phyloP scores from a whole-genome alignment of 768 basidiomycete species.

The Fistulinella prunicolor region DNA sequence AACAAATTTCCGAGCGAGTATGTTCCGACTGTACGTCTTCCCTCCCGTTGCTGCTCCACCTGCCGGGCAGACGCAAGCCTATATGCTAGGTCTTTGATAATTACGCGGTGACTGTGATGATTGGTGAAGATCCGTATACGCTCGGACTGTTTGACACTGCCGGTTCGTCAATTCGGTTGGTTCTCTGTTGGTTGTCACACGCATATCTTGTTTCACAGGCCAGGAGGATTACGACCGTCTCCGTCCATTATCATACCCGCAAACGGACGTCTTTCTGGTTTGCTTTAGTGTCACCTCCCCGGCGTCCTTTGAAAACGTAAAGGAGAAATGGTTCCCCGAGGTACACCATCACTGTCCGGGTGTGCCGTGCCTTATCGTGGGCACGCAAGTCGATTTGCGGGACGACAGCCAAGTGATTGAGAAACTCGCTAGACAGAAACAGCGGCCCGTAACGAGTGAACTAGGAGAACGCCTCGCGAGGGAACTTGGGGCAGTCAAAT shows the following conservation, averaged over 20 bases:
- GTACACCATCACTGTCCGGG: slow-evolving; percentile 99
- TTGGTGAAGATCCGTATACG: slow-evolving; percentile 99
- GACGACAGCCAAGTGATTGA: slow-evolving; percentile 92
- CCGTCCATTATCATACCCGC: slow-evolving; percentile 97
- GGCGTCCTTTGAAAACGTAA: slow-evolving; percentile 99
- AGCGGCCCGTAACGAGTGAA: slow-evolving; percentile 84
- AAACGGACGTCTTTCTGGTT: slow-evolving; percentile 99
- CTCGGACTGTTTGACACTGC: slow-evolving; percentile 98
- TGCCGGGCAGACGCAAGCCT: slow-evolving; percentile 17
- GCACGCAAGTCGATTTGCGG: slow-evolving; percentile 96
- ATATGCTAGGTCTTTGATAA: slow-evolving; percentile 82
- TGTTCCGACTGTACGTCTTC: slow-evolving; percentile 83
- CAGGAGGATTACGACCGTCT: slow-evolving; percentile 99
- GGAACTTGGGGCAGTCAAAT: slow-evolving; percentile 97
- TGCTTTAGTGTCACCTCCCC: slow-evolving; percentile 99
- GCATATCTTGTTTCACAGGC: slow-evolving; percentile 45
- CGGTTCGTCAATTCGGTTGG: slow-evolving; percentile 52
- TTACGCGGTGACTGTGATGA: slow-evolving; percentile 99
- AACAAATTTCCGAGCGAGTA: slow-evolving; percentile 99
- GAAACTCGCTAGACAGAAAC: slow-evolving; percentile 95
- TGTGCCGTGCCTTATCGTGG: slow-evolving; percentile 98
- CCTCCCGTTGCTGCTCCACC: background rate
- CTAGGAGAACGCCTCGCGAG: slow-evolving; percentile 93
- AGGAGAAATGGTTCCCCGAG: slow-evolving; percentile 99
- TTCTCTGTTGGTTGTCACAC: slow-evolving; percentile 1